Evolutionary conservation across 2,329 filamentous ascomycete species (phyloP).

Genomic region (Aaosphaeria arxii): DNA sequence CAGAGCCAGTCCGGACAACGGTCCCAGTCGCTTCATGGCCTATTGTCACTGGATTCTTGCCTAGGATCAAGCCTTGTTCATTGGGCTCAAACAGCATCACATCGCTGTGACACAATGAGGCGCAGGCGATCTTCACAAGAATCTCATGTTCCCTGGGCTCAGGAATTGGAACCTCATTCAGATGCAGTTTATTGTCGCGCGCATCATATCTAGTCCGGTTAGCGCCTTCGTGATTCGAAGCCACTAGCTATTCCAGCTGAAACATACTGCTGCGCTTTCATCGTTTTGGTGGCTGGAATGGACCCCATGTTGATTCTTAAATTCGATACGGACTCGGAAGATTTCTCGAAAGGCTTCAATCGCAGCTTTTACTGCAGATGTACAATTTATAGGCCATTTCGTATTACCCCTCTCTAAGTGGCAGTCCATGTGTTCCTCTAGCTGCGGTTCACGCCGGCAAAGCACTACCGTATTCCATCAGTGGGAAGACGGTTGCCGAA

Average conservation of each 20-base stretch:
- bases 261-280: slow-evolving; percentile 24
- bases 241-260: no score
- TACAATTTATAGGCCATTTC: not conserved
- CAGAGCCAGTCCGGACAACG: slow-evolving; percentile 22
- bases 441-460: slow-evolving; percentile 3
- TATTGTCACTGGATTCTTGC: slow-evolving; percentile 30
- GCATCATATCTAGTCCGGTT: slow-evolving; percentile 20
- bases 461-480: slow-evolving; percentile 6
- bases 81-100: slow-evolving; percentile 37
- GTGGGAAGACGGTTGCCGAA: slow-evolving; percentile 13
- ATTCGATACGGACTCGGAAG: not conserved
- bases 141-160: slow-evolving; percentile 41
- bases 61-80: slow-evolving; percentile 28
- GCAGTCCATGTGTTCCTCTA: not conserved
- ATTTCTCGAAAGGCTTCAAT: not conserved
- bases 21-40: slow-evolving; percentile 31
- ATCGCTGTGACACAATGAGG: slow-evolving; percentile 42
- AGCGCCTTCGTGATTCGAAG: no score
- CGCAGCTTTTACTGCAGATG: not conserved
- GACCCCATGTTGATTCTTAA: slow-evolving; percentile 1
- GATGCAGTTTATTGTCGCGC: slow-evolving; percentile 35
- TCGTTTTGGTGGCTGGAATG: slow-evolving; percentile 8
- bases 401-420: not conserved
- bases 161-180: slow-evolving; percentile 47
- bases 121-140: slow-evolving; percentile 38